These are phyloP conservation scores for Diplosphaera chodatii DNA, from an alignment of 139 green algal genomes.

Conservation along the genomic window DNA sequence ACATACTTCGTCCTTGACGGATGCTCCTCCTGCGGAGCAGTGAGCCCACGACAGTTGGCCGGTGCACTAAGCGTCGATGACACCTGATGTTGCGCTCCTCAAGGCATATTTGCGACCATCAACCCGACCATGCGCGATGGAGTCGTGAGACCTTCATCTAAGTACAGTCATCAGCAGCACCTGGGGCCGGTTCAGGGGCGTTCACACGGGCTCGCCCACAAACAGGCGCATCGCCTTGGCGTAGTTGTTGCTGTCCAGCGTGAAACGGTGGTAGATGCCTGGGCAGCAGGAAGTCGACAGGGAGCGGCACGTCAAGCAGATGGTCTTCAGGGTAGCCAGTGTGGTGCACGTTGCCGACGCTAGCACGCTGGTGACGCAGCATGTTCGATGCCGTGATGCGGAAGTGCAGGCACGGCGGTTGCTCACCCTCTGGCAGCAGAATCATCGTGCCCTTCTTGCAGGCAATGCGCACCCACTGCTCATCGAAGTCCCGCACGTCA, in stretches of 20 bases:
- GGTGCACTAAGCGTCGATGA: too few relatives aligned
- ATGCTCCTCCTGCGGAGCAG: conserved; percentile 48
- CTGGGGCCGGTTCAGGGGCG: conserved; percentile 69
- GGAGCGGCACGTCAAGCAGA: too few relatives aligned
- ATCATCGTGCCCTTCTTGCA: conserved; percentile 78
- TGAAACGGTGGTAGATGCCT: conserved; percentile 97
- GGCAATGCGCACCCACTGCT: conserved; percentile 87
- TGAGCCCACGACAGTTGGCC: too few relatives aligned
- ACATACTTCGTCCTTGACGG: conserved; percentile 60
- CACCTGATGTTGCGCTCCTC: too few relatives aligned
- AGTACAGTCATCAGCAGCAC: too few relatives aligned
- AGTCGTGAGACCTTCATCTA: too few relatives aligned
- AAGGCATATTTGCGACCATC: too few relatives aligned
- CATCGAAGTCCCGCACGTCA: conserved; percentile 85
- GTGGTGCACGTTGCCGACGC: too few relatives aligned
- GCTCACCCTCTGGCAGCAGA: conserved; percentile 68
- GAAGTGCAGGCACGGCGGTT: background rate
- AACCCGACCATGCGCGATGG: too few relatives aligned
- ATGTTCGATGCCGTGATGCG: too few relatives aligned
- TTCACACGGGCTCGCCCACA: conserved; percentile 92
- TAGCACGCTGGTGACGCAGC: background rate
- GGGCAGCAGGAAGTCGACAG: too few relatives aligned
- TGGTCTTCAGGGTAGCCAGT: too few relatives aligned
- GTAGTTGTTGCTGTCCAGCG: conserved; percentile 80
- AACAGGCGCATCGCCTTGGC: conserved; percentile 93